These are phyloP conservation scores for Amanita fuliginea DNA, from an alignment of 768 basidiomycete genomes.

Conservation along the genomic window DNA sequence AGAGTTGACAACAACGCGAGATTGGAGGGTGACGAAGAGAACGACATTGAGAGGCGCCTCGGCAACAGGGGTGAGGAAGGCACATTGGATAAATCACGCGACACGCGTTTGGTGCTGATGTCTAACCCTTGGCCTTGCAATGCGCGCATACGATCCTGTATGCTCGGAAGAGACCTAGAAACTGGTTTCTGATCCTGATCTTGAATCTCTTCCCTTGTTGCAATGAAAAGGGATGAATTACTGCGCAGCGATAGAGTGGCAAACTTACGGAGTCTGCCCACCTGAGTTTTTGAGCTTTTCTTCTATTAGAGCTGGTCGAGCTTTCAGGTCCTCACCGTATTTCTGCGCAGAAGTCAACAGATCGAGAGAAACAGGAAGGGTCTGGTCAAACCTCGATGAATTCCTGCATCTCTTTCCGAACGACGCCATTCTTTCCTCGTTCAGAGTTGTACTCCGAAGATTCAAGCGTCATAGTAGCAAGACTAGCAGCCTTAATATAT, in stretches of 20 bases:
- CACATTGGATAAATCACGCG: slow-evolving; percentile 36
- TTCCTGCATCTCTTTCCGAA: slow-evolving; percentile 53
- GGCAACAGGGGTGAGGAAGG: slow-evolving; percentile 34
- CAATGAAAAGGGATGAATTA: not conserved
- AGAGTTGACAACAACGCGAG: slow-evolving; percentile 9
- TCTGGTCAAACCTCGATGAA: slow-evolving; percentile 47
- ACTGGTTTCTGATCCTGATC: slow-evolving; percentile 24
- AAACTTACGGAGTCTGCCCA: slow-evolving; percentile 22
- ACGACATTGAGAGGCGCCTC: slow-evolving; percentile 19
- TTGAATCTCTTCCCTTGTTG: slow-evolving; percentile 8
- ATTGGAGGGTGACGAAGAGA: slow-evolving; percentile 1
- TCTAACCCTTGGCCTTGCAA: slow-evolving; percentile 64
- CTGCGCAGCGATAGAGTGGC: not conserved
- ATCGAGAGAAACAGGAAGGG: slow-evolving; percentile 5
- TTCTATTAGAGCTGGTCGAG: slow-evolving; percentile 28
- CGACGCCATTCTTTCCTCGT: slow-evolving; percentile 36
- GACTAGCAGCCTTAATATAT: slow-evolving; percentile 49
- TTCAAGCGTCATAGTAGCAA: slow-evolving; percentile 49
- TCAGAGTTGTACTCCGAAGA: slow-evolving; percentile 47
- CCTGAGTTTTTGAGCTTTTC: slow-evolving; percentile 37
- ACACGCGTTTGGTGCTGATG: slow-evolving; percentile 46
- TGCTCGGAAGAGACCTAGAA: slow-evolving; percentile 46
- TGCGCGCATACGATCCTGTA: slow-evolving; percentile 73
- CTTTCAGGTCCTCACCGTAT: slow-evolving; percentile 23
- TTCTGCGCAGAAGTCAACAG: slow-evolving; percentile 18